Conservation (phyloP, 2,329 filamentous ascomycete species). For the Ilyonectria sp. region DNA sequence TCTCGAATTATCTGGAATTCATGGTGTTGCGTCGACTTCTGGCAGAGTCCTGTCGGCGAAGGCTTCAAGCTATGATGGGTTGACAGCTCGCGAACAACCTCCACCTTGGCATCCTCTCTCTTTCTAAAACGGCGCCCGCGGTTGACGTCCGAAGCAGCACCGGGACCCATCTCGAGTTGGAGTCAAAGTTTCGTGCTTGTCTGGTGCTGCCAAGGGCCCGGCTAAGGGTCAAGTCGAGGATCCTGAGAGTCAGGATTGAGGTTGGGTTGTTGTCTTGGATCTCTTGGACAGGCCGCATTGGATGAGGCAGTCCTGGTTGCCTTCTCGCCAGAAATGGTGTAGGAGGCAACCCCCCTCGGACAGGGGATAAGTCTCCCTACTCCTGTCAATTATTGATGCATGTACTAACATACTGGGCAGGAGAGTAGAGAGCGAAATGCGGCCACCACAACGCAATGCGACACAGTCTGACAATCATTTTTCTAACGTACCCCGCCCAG, state of each 20-base stretch:
- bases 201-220: slow-evolving; percentile 58
- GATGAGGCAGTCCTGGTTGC: slow-evolving; percentile 63
- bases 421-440: slow-evolving; percentile 2
- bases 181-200: slow-evolving; percentile 96
- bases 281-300: slow-evolving; percentile 44
- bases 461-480: slow-evolving; percentile 1
- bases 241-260: slow-evolving; percentile 33
- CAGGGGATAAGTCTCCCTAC: slow-evolving; percentile 65
- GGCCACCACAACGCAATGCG: background rate
- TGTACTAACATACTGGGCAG: slow-evolving; percentile 49
- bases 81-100: slow-evolving; percentile 34
- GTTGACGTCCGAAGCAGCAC: slow-evolving; percentile 49
- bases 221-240: slow-evolving; percentile 18
- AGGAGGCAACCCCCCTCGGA: slow-evolving; percentile 61
- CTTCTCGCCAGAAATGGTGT: slow-evolving; percentile 65
- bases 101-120: slow-evolving; percentile 28
- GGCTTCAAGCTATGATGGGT: slow-evolving; percentile 31
- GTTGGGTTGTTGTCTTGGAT: slow-evolving; percentile 41
- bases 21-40: slow-evolving; percentile 38
- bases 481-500: slow-evolving; percentile 4
- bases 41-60: slow-evolving; percentile 38
- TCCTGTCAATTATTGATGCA: slow-evolving; percentile 24
- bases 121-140: slow-evolving; percentile 14
- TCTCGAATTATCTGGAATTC: slow-evolving; percentile 29
- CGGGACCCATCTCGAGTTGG: slow-evolving; percentile 93